Conservation (phyloP, 345 rosid species). For the Arabis hirsuta region DNA sequence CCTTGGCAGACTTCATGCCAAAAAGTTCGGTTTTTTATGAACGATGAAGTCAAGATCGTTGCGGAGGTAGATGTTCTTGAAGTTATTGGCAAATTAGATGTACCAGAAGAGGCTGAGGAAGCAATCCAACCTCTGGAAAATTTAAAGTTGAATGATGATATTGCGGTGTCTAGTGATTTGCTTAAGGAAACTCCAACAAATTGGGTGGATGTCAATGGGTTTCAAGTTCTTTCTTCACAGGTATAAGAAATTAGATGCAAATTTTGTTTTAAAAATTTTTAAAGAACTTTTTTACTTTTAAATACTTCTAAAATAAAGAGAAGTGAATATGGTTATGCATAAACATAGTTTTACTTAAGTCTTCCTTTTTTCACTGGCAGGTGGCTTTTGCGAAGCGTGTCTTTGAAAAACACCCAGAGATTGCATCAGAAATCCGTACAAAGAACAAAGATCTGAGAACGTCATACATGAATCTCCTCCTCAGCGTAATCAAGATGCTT, state of each 20-base stretch:
- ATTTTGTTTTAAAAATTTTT: not conserved
- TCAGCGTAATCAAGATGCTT: not conserved
- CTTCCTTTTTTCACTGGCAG: not conserved
- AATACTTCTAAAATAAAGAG: not conserved
- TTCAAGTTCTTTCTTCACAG: constrained; percentile 28
- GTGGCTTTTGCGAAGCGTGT: not conserved
- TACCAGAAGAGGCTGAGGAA: not conserved
- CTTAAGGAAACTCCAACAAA: no score
- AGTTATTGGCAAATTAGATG: not conserved
- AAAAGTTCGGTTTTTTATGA: no score
- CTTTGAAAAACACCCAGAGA: constrained; percentile 23
- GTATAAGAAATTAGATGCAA: not conserved
- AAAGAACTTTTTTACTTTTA: not conserved
- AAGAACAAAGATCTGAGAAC: constrained; percentile 5
- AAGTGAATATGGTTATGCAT: not conserved
- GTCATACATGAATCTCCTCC: constrained; percentile 24
- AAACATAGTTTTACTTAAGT: not conserved
- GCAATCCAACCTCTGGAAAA: no score
- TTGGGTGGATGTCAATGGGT: constrained; percentile 25
- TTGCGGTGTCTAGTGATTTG: no score
- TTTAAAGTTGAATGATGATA: no score
- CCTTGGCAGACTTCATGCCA: no score
- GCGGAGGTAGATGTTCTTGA: constrained; percentile 50
- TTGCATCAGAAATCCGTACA: not conserved
- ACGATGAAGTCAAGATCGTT: constrained; percentile 40